phyloP scores from a whole-genome alignment of 192 early-diverging fungal species.

The Chytriomyces sp. region DNA sequence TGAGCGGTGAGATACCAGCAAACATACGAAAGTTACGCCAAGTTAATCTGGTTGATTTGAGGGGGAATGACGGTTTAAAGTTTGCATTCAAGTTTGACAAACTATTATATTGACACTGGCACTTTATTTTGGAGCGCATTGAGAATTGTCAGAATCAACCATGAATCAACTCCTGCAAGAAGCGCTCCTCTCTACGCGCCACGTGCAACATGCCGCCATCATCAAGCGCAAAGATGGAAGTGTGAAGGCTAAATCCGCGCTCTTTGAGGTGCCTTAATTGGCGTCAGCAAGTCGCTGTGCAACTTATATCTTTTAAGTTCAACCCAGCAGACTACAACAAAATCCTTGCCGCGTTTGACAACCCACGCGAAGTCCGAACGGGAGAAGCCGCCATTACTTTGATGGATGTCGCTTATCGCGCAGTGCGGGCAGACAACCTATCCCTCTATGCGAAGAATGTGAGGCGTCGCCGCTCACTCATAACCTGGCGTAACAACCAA shows the following conservation, averaged over 20 bases:
- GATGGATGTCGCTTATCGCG: slow-evolving; percentile 45
- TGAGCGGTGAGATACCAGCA: not conserved
- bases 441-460: slow-evolving; percentile 58
- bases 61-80: not conserved
- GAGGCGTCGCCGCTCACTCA: not conserved
- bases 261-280: slow-evolving; percentile 44
- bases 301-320: slow-evolving; percentile 30
- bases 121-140: not conserved
- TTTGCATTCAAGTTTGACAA: not conserved
- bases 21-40: not conserved
- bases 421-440: slow-evolving; percentile 49
- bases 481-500: not conserved
- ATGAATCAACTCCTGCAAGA: slow-evolving; percentile 59
- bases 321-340: slow-evolving; percentile 31
- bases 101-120: not conserved
- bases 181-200: slow-evolving; percentile 50
- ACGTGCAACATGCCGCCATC: slow-evolving; percentile 55
- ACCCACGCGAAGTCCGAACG: slow-evolving; percentile 48
- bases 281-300: too few relatives aligned
- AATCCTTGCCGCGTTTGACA: slow-evolving; percentile 51
- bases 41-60: not conserved
- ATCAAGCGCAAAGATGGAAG: slow-evolving; percentile 53
- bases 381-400: slow-evolving; percentile 46
- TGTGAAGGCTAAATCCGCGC: slow-evolving; percentile 55
- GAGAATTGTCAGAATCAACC: not conserved